Evolutionary conservation across 169 alveolate genomes (phyloP).

Genomic region (Plasmodium berghei): DNA sequence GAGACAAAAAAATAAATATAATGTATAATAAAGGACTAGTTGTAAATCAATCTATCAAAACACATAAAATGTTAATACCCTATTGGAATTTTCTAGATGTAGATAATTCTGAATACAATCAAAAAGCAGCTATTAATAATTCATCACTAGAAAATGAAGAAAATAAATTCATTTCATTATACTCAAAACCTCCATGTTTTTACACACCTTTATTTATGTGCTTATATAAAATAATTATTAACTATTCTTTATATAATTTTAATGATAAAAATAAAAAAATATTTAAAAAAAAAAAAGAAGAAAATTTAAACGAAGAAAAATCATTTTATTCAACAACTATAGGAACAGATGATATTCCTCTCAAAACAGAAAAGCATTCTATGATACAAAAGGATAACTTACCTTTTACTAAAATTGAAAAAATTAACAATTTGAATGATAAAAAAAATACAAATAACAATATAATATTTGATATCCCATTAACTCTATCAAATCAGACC

Average conservation of each 20-base stretch:
- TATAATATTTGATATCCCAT: no score
- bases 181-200: slow-evolving; percentile 75
- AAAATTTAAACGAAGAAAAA: slow-evolving; percentile 46
- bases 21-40: slow-evolving; percentile 73
- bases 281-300: slow-evolving; percentile 49
- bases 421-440: slow-evolving; percentile 9
- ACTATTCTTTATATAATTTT: slow-evolving; percentile 67
- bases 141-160: slow-evolving; percentile 50
- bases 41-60: slow-evolving; percentile 36
- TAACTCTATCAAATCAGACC: no score
- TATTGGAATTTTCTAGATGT: slow-evolving; percentile 73
- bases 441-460: not conserved
- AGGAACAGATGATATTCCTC: not conserved
- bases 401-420: slow-evolving; percentile 16
- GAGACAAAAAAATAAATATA: slow-evolving; percentile 26
- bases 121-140: slow-evolving; percentile 36
- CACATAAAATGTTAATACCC: slow-evolving; percentile 47
- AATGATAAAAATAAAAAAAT: slow-evolving; percentile 65
- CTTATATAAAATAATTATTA: slow-evolving; percentile 58
- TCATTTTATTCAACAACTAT: not conserved
- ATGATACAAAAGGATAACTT: not conserved
- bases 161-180: slow-evolving; percentile 49
- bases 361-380: slow-evolving; percentile 12
- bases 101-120: slow-evolving; percentile 35
- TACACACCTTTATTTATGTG: slow-evolving; percentile 76